Evolutionary conservation across 2,329 filamentous ascomycete genomes (phyloP).

Genomic region (Apiospora rasikravindrae): DNA sequence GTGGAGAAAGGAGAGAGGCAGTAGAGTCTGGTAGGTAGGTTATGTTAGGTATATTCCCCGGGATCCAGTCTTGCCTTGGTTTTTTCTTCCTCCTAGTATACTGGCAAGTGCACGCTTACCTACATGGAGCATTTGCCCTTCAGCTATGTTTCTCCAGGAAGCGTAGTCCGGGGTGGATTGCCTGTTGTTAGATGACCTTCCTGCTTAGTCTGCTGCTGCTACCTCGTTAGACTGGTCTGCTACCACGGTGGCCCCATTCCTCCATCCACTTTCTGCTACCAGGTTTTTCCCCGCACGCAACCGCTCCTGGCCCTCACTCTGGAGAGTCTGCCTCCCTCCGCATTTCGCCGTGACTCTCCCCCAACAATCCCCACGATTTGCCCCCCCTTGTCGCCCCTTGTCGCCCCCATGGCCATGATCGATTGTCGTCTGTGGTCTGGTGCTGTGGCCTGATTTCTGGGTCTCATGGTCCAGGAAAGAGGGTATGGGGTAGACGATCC

Average conservation of each 20-base stretch:
- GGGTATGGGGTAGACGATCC: background rate
- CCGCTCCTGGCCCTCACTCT: background rate
- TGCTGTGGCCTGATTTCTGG: conserved; percentile 6
- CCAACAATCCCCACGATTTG: conserved; percentile 17
- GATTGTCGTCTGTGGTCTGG: background rate
- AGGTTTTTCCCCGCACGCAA: background rate
- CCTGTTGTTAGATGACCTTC: conserved; percentile 10
- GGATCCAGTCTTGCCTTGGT: background rate
- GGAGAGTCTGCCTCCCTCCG: background rate
- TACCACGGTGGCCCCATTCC: background rate
- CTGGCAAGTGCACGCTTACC: no score
- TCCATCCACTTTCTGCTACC: background rate
- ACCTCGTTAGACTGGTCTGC: conserved; percentile 2
- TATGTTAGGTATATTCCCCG: background rate
- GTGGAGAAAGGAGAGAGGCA: background rate
- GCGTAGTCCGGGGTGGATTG: background rate
- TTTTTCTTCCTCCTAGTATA: background rate
- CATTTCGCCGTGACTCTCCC: background rate
- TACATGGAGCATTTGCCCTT: background rate
- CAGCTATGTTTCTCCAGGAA: background rate
- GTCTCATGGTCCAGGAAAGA: background rate
- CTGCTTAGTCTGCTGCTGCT: conserved; percentile 13
- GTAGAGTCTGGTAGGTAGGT: no score
- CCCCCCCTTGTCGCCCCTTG: background rate
- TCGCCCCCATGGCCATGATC: background rate